Evolutionary conservation across 768 basidiomycete genomes (phyloP), one percentile per base, ranked within the genome.

Genomic region (Neoboletus brunneissimus): DNA sequence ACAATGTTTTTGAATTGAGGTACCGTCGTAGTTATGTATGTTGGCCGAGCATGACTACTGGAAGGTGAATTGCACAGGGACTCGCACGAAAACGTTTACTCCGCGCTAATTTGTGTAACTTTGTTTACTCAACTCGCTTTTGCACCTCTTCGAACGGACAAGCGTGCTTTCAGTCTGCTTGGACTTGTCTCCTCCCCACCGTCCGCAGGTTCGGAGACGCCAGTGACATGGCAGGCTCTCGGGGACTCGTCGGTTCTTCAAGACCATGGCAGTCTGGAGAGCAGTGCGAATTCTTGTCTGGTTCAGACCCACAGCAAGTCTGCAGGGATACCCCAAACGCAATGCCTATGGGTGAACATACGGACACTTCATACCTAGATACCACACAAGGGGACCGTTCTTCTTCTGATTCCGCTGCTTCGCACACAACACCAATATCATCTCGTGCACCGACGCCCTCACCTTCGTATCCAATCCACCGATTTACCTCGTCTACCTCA

Each of bases 361-460:
- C 37, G 25, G 58, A 59, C 45, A 46, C 43, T 47, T 51, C 63
- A 66, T 69, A 70, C 63, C 70, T 48, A 48, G 60, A 71, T 62
- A 61, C 57, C 66, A 60, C 55, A 50, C 64, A 48, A 51, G 48
- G 16, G 6, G 50, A 51, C 31, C 59, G 62, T 58, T 66, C 66
- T 32, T 67, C 68, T 53, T 69, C 67, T 53, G 66, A 67, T 40
- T 65, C 70, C 54, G 48, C 64, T 29, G 46, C 65, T 48, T 67
- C 69, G 20, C 62, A 74, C 32, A 73, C 77, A 15, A 80, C 85
- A 1, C 83, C 87, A n/a, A 58, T 81, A 15, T 81, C 80, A n/a
- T 87, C 88, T 10, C 83, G 86, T 48, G 75, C 82, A 13, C 64
- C 77, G 15, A 88, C 88, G 0, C 88, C 87, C 8, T 81, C 83